A percentile compares a stretch with the other conserved stretches of the same genome.
phyloP scores from a whole-genome alignment of 257 asterid species.

The Solanum appendiculatum region DNA sequence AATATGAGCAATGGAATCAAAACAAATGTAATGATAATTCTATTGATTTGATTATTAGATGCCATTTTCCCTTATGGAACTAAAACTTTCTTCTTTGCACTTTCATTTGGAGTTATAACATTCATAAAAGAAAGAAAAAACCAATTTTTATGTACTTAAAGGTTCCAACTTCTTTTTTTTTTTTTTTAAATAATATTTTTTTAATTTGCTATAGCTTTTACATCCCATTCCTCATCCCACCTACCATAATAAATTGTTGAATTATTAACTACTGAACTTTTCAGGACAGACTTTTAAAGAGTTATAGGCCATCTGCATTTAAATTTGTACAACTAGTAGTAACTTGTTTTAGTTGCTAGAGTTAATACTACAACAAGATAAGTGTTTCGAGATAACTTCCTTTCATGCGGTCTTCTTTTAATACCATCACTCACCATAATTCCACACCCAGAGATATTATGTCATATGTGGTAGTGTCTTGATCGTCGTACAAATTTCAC shows the following conservation, averaged over 20 bases:
- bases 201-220: not conserved
- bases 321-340: not conserved
- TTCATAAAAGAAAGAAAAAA: too few relatives aligned
- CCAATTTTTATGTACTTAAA: too few relatives aligned
- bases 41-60: constrained; percentile 1
- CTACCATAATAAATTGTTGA: constrained; percentile 5
- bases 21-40: not conserved
- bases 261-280: not conserved
- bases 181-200: not conserved
- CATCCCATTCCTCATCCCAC: not conserved
- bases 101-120: too few relatives aligned
- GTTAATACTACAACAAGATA: not conserved
- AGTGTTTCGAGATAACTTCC: not conserved
- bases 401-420: not conserved
- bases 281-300: not conserved
- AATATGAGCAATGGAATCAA: constrained; percentile 8
- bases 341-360: not conserved
- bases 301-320: not conserved
- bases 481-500: not conserved
- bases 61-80: constrained; percentile 23
- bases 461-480: not conserved
- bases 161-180: not conserved
- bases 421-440: not conserved
- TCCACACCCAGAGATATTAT: not conserved
- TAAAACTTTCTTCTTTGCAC: not conserved